Conservation (phyloP, 768 basidiomycete species). For the Kondoa subrosea region DNA sequence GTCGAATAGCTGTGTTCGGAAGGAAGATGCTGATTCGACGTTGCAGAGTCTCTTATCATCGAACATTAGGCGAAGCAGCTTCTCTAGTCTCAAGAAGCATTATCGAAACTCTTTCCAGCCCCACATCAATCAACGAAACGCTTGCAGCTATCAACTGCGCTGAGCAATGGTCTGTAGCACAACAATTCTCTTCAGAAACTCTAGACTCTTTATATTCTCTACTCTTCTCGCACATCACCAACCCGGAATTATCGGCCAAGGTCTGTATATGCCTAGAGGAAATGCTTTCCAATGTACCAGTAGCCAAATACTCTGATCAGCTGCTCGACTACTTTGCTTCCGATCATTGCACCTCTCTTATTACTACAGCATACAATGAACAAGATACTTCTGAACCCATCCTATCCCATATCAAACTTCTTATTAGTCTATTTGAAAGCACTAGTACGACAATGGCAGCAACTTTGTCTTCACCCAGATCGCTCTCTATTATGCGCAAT, state of each 20-base stretch:
- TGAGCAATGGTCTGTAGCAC: constrained; percentile 20
- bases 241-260: constrained; percentile 9
- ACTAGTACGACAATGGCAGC: constrained; percentile 16
- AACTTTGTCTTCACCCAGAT: constrained; percentile 2
- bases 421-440: constrained; percentile 23
- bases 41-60: constrained; percentile 13
- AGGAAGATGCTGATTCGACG: background rate
- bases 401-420: constrained; percentile 23
- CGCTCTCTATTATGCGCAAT: constrained; percentile 16
- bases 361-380: constrained; percentile 10
- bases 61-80: constrained; percentile 19
- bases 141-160: constrained; percentile 23
- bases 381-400: constrained; percentile 18
- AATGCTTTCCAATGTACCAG: constrained; percentile 1
- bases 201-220: constrained; percentile 25
- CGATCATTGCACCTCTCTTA: background rate
- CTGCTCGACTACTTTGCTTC: constrained; percentile 23
- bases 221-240: constrained; percentile 21
- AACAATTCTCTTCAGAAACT: constrained; percentile 18
- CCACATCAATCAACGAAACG: constrained; percentile 5
- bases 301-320: constrained; percentile 10
- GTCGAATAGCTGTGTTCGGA: background rate
- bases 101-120: constrained; percentile 9
- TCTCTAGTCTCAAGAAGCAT: constrained; percentile 23
- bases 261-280: constrained; percentile 24